Evolutionary conservation across 78 protist genomes (phyloP).

Genomic region (Blattamonas nauphoetae): DNA sequence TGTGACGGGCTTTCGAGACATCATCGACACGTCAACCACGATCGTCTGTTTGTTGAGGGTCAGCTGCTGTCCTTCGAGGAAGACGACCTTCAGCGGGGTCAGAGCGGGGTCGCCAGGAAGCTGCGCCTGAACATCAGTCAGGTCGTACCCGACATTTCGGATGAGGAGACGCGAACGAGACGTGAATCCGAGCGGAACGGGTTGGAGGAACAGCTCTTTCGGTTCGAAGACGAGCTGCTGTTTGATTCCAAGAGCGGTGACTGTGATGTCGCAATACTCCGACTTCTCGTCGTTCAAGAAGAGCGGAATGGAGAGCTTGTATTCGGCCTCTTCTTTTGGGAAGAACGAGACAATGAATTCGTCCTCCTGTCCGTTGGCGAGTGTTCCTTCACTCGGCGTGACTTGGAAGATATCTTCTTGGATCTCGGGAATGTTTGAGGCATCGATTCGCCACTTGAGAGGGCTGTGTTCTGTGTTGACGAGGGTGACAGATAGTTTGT

Average conservation of each 20-base stretch:
- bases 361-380: slow-evolving; percentile 18
- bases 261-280: slow-evolving; percentile 23
- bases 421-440: too few species aligned
- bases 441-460: slow-evolving; percentile 12
- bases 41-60: not conserved
- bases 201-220: slow-evolving; percentile 38
- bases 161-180: slow-evolving; percentile 19
- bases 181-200: slow-evolving; percentile 39
- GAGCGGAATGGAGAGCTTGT: slow-evolving; percentile 11
- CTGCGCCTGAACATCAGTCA: slow-evolving; percentile 21
- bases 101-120: slow-evolving; percentile 30
- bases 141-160: slow-evolving; percentile 54
- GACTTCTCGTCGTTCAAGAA: slow-evolving; percentile 23
- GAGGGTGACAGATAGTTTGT: not conserved
- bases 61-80: slow-evolving; percentile 43
- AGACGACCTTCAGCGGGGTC: slow-evolving; percentile 29
- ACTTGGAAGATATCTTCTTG: slow-evolving; percentile 1
- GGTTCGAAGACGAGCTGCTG: slow-evolving; percentile 45
- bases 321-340: slow-evolving; percentile 31
- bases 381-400: not conserved
- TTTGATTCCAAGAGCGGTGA: slow-evolving; percentile 13
- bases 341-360: slow-evolving; percentile 22
- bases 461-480: slow-evolving; percentile 21
- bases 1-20: slow-evolving; percentile 16
- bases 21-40: slow-evolving; percentile 13